These are phyloP conservation scores for Sugiyamaella lignohabitans DNA, from an alignment of 805 yeast species.

Conservation along the genomic window DNA sequence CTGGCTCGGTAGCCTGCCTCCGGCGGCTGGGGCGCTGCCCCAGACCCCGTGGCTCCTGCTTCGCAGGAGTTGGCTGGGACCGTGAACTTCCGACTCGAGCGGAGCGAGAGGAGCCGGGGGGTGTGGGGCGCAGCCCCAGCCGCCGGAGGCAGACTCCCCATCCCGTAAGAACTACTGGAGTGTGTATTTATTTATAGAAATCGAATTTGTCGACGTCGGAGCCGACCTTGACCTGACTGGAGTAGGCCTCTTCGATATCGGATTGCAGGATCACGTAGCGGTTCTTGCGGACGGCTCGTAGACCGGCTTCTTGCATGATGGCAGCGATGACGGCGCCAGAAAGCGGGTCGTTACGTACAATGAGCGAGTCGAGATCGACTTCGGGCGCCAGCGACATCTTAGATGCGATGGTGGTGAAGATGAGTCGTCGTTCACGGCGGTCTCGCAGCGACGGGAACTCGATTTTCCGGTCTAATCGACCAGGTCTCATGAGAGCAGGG, in stretches of 20 bases:
- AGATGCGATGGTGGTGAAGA: constrained; percentile 92
- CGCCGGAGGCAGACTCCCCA: not conserved
- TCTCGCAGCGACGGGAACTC: constrained; percentile 96
- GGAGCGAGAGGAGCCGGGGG: not conserved
- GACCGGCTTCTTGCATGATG: constrained; percentile 99
- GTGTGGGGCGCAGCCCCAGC: too few relatives aligned
- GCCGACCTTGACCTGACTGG: constrained; percentile 92
- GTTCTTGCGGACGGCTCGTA: constrained; percentile 96
- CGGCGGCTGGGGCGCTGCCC: too few relatives aligned
- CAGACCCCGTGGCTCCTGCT: too few relatives aligned
- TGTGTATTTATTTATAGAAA: constrained; percentile 69
- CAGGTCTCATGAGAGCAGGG: constrained; percentile 97
- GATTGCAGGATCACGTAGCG: constrained; percentile 93
- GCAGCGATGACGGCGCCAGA: constrained; percentile 97
- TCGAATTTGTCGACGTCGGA: constrained; percentile 96
- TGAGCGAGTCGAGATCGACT: constrained; percentile 89
- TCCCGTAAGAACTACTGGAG: not conserved
- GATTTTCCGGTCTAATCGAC: constrained; percentile 95
- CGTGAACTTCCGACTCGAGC: not conserved
- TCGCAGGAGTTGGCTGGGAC: too few relatives aligned
- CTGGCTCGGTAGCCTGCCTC: not conserved
- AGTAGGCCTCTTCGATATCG: constrained; percentile 96
- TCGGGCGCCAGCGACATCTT: constrained; percentile 98
- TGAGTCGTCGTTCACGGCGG: constrained; percentile 95
- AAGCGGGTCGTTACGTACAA: constrained; percentile 91